Evolutionary conservation across 306 rosid genomes (phyloP), one percentile per base, ranked within the genome.

Genomic region (Quercus wislizeni): DNA sequence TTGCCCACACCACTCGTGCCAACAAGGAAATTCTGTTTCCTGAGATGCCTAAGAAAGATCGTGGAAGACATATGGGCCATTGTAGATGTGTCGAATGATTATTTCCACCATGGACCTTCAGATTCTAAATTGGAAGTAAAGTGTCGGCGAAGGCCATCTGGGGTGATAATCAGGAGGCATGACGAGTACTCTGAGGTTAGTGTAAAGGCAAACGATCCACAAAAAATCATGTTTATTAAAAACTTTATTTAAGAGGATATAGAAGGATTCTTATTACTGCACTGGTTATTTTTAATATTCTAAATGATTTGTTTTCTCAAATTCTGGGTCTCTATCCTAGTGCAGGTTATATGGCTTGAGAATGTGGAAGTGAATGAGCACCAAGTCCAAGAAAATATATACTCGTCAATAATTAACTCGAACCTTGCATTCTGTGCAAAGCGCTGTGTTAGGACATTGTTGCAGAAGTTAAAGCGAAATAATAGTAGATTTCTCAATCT

Each of bases 281-380:
- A 13, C 13, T 4, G 68, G 11, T 61, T 61, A 61, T 61, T 14
- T 58, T 61, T 11, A 61, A 11, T 61, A 61, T 21, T 58, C 64
- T n/a, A 7, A 58, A 58, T 11, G 18, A 25, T 61, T 61, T 61
- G 2, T 38, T 61, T 25, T 61, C 3, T 25, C 19, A 5, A 61
- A 61, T 61, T 62, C 41, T 43, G n/a, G 55, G 3, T 13, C 23
- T 76, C 28, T 72, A 2, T 38, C 46, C 23, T 51, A 5, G 15
- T n/a, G 64, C 80, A 83, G 80, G 74, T 74, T 49, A 69, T 83
- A 78, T 78, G 86, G 86, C 18, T 78, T 23, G 86, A 83, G 75
- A 78, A 83, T 74, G 75, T 77, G 54, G 86, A 74, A 63, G 76
- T 83, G 30, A 12, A 69, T 38, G n/a, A 69, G 59, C 61, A 57